A percentile compares a stretch with the other conserved stretches of the same genome.
Conservation (phyloP, 106 monocot species). For the Agapanthus africanus region DNA sequence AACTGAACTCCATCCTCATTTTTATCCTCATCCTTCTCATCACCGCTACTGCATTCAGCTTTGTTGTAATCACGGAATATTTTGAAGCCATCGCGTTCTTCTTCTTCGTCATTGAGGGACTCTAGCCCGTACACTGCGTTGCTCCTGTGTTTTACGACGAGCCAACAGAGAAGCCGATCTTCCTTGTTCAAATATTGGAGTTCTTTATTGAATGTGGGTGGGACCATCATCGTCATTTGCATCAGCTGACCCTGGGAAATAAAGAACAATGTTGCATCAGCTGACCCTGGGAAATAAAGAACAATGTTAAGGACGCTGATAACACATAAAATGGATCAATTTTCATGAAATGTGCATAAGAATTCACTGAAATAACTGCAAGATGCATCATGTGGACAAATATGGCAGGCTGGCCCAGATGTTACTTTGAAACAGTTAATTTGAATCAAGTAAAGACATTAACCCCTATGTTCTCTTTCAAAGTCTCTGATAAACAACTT, state of each 20-base stretch:
- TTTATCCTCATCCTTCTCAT: neutral
- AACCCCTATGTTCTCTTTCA: no score
- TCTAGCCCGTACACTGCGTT: slow-evolving; percentile 52
- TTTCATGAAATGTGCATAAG: neutral
- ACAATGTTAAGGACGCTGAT: slow-evolving; percentile 12
- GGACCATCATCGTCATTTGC: slow-evolving; percentile 93
- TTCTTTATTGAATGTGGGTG: slow-evolving; percentile 65
- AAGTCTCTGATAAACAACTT: no score
- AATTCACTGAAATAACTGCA: neutral
- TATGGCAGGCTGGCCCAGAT: no score
- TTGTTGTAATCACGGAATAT: neutral
- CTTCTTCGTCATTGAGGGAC: slow-evolving; percentile 47
- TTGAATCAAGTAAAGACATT: no score
- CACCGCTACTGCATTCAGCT: neutral
- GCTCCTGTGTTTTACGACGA: slow-evolving; percentile 75
- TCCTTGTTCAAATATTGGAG: slow-evolving; percentile 78
- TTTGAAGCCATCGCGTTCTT: neutral
- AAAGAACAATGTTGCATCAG: slow-evolving; percentile 78
- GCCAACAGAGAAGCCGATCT: slow-evolving; percentile 69
- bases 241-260: slow-evolving; percentile 68
- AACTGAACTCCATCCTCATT: neutral
- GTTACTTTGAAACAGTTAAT: no score
- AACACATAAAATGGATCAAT: neutral
- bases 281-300: slow-evolving; percentile 58
- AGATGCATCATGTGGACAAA: no score